Evolutionary conservation across 345 rosid species (phyloP).

Genomic region (Sonneratia caseolaris): DNA sequence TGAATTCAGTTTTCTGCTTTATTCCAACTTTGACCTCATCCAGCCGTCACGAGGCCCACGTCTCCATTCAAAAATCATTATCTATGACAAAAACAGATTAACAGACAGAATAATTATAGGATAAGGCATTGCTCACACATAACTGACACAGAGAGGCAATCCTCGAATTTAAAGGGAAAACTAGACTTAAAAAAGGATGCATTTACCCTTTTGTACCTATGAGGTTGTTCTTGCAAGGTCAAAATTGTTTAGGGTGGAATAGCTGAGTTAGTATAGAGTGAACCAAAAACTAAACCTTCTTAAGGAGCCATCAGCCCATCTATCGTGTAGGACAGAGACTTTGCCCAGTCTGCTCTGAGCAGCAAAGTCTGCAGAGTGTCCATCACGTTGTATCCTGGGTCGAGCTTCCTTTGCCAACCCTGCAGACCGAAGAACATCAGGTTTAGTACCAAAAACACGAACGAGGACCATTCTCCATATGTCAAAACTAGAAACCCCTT

Average conservation of each 20-base stretch:
- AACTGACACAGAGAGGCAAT: background rate
- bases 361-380: slow-evolving; percentile 64
- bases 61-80: background rate
- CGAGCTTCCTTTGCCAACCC: slow-evolving; percentile 99
- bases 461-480: too few species aligned
- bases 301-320: slow-evolving; percentile 68
- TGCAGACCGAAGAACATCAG: slow-evolving; percentile 14
- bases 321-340: slow-evolving; percentile 81
- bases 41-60: too few species aligned
- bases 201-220: background rate
- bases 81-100: background rate
- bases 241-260: slow-evolving; percentile 18
- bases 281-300: slow-evolving; percentile 18
- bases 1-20: too few species aligned
- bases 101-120: background rate
- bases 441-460: background rate
- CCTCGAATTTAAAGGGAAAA: background rate
- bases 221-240: slow-evolving; percentile 7
- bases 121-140: background rate
- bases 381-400: slow-evolving; percentile 86
- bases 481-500: too few species aligned
- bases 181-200: background rate
- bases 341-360: slow-evolving; percentile 84
- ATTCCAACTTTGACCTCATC: too few species aligned
- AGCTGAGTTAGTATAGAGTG: background rate